A percentile compares a stretch with the other conserved stretches of the same genome.
phyloP scores from a whole-genome alignment of 164 flowering plant genomes.

The Amborella trichopoda region DNA sequence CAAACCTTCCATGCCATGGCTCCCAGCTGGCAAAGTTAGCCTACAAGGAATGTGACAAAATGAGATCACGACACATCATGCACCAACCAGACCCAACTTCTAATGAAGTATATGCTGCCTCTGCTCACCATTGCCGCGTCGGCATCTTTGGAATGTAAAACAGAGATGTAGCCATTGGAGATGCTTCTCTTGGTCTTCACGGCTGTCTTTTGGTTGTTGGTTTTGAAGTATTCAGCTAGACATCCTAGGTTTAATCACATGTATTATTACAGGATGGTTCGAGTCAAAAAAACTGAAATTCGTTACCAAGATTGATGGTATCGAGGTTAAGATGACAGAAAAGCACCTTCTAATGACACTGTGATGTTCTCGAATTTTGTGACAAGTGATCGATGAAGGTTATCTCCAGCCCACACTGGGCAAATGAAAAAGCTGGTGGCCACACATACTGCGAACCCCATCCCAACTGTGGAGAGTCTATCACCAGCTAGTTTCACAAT shows the following conservation, averaged over 20 bases:
- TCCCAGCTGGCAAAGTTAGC: constrained; percentile 87
- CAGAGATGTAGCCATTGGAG: constrained; percentile 27
- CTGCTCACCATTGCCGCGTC: constrained; percentile 58
- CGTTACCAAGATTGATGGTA: not conserved
- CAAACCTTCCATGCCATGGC: constrained; percentile 86
- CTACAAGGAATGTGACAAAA: too few relatives aligned
- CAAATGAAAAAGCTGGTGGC: constrained; percentile 41
- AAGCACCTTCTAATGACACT: constrained; percentile 41
- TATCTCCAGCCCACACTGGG: constrained; percentile 77
- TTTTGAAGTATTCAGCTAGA: constrained; percentile 32
- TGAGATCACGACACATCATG: too few relatives aligned
- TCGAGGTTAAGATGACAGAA: not conserved
- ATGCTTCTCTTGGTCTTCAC: not conserved
- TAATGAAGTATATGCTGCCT: not conserved
- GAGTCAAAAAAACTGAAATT: not conserved
- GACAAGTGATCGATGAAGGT: constrained; percentile 44
- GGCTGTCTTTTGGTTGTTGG: constrained; percentile 15
- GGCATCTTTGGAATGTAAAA: constrained; percentile 48
- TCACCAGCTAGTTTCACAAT: constrained; percentile 42
- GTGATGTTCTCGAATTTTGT: constrained; percentile 46
- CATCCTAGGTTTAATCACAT: constrained; percentile 8
- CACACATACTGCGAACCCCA: constrained; percentile 58
- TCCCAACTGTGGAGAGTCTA: constrained; percentile 46
- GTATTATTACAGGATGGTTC: not conserved
- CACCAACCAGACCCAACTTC: too few relatives aligned